These are phyloP conservation scores for Eimeria falciformis DNA, from an alignment of 169 alveolate genomes.

Conservation along the genomic window DNA sequence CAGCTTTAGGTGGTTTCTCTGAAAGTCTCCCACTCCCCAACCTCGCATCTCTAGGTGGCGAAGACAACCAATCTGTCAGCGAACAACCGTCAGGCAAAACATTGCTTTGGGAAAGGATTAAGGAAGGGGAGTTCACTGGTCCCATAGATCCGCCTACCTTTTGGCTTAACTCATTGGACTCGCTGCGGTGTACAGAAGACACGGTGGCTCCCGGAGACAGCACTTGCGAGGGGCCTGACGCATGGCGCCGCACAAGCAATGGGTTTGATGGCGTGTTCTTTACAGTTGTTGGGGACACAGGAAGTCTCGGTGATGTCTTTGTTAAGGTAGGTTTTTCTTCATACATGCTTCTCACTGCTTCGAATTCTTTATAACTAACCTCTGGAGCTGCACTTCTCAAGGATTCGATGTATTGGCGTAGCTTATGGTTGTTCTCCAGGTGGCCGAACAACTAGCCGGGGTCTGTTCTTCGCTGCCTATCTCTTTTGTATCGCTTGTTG, in stretches of 20 bases:
- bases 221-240: slow-evolving; percentile 43
- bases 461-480: slow-evolving; percentile 27
- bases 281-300: slow-evolving; percentile 48
- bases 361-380: too few relatives aligned
- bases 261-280: slow-evolving; percentile 47
- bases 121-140: too few relatives aligned
- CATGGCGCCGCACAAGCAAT: not conserved
- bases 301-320: not conserved
- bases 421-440: not conserved
- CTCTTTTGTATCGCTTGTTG: slow-evolving; percentile 48
- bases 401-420: too few relatives aligned
- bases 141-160: slow-evolving; percentile 38
- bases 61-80: too few relatives aligned
- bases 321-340: too few relatives aligned
- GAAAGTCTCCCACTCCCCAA: too few relatives aligned
- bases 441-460: not conserved
- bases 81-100: too few relatives aligned
- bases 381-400: too few relatives aligned
- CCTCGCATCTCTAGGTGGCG: too few relatives aligned
- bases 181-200: slow-evolving; percentile 21
- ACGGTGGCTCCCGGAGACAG: not conserved
- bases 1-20: too few relatives aligned
- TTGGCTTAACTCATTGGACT: slow-evolving; percentile 37
- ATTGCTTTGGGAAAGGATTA: too few relatives aligned
- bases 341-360: too few relatives aligned